phyloP scores from a whole-genome alignment of 2,329 filamentous ascomycete species.

The Colletotrichum zoysiae region DNA sequence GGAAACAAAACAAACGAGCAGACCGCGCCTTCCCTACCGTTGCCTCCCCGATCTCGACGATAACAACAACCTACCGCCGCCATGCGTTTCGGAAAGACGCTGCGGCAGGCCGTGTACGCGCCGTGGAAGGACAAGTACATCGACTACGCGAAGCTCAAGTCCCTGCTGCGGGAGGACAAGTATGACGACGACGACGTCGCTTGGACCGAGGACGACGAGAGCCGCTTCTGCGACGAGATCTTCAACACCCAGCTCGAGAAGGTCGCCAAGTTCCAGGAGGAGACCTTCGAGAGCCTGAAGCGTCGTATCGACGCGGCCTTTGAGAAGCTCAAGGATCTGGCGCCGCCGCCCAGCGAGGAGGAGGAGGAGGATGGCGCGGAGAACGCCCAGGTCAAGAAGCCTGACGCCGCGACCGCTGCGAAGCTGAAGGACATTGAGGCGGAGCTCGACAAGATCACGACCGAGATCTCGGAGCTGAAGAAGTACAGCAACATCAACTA shows the following conservation, averaged over 20 bases:
- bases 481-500: conserved; percentile 98
- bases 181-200: conserved; percentile 70
- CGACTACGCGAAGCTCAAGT: conserved; percentile 94
- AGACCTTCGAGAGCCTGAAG: conserved; percentile 74
- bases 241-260: conserved; percentile 96
- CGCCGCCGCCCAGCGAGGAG: conserved; percentile 55
- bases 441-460: conserved; percentile 89
- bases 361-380: conserved; percentile 50
- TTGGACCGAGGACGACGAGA: conserved; percentile 97
- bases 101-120: conserved; percentile 81
- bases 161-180: conserved; percentile 82
- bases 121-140: conserved; percentile 97
- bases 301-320: conserved; percentile 67
- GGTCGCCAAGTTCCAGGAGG: conserved; percentile 88
- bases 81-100: conserved; percentile 95
- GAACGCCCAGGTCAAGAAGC: conserved; percentile 67
- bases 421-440: conserved; percentile 77
- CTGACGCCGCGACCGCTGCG: conserved; percentile 58
- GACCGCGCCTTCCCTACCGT: background rate
- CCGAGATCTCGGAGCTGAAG: conserved; percentile 92
- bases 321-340: conserved; percentile 83
- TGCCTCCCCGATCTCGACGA: background rate
- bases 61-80: conserved; percentile 43
- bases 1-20: background rate
- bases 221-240: conserved; percentile 92